Conservation (phyloP, 306 rosid species). For the Inga laurina region DNA sequence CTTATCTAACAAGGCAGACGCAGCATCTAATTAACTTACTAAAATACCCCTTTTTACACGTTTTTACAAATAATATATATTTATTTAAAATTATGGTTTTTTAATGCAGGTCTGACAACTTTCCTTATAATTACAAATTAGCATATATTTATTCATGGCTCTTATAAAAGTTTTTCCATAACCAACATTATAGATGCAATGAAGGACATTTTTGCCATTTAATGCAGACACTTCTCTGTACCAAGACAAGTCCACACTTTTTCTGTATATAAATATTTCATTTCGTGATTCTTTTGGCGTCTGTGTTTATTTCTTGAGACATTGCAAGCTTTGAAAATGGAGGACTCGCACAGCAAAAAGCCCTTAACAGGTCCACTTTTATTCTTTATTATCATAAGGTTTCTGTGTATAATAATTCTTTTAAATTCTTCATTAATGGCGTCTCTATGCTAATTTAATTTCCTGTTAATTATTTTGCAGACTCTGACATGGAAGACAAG, state of each 20-base stretch:
- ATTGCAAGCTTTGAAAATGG: background rate
- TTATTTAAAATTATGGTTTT: background rate
- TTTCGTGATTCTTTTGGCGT: background rate
- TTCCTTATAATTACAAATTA: background rate
- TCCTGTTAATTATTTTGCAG: background rate
- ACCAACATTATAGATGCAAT: background rate
- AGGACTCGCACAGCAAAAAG: background rate
- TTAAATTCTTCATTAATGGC: background rate
- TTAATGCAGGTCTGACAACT: background rate
- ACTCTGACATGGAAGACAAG: background rate
- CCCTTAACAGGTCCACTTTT: background rate
- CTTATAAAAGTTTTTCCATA: background rate
- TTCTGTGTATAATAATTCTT: background rate
- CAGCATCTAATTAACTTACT: background rate
- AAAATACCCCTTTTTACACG: background rate
- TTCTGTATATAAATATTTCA: background rate
- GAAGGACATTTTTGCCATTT: background rate
- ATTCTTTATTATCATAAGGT: background rate
- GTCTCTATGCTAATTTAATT: background rate
- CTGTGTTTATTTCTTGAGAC: background rate
- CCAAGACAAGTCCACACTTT: background rate
- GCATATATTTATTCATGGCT: background rate
- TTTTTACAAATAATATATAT: background rate
- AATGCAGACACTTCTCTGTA: background rate
- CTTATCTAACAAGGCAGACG: background rate